Evolutionary conservation across 2,329 filamentous ascomycete genomes (phyloP), one percentile per base, ranked within the genome.

Genomic region (Fusarium oxysporum): DNA sequence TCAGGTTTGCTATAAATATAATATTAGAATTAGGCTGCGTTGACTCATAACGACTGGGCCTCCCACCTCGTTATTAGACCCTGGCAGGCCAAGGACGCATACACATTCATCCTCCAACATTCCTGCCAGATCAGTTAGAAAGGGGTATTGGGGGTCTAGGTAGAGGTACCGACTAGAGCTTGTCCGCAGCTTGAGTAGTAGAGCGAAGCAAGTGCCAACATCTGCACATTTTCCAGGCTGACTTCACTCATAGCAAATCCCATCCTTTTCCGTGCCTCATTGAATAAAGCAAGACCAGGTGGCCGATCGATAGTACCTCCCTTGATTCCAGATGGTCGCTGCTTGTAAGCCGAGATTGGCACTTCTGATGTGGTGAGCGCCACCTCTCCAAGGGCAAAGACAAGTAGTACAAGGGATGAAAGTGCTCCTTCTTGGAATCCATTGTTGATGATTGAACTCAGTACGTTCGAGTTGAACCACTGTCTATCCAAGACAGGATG

Each of bases 401-500:
- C 85, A 8, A 91, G 81, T 14, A 89, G 83, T 3, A 86, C 86
- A 48, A 91, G 82, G 8, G 89, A 86, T 21, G 86, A 87, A 21
- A 82, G 78, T 32, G 82, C 80, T 57, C 86, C 85, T 47, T 88
- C 84, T 70, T 85, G 82, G 70, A 90, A 88, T 0, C 77, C 77
- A 32, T 61, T 82, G 17, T 81, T 82, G 43, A 86, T 76, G 6
- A 90, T 82, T 10, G 82, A 78, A 3, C 81, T 79, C 13, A 91
- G 76, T 5, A 83, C 85, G 41, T 84, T 82, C 12, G 83, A 82
- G 69, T 85, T 80, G 77, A 91, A 91, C 28, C 80, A 81, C 38
- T 88, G 84, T n/a, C 87, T 83, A 69, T 90, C 88, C 75, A 91
- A 82, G 41, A 91, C 84, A 1, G 89, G 89, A 72, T 87, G 86